Evolutionary conservation across 768 basidiomycete genomes (phyloP), one percentile per base, ranked within the genome.

Genomic region (Termitomyces eurrhizus): DNA sequence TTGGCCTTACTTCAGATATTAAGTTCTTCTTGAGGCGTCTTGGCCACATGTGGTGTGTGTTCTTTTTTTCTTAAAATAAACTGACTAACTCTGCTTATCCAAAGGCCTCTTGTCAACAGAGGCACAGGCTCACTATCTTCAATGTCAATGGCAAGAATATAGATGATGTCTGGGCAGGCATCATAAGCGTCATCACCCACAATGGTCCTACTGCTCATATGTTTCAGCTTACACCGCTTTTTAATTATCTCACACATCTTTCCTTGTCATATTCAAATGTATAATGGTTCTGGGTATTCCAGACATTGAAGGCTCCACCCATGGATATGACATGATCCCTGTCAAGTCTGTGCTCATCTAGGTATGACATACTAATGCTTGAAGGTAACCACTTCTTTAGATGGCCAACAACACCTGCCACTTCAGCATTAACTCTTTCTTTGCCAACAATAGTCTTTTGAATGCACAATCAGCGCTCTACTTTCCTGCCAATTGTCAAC

Each of bases 1-100:
- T 94, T 7, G 93, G 93, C 26, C 79, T 94, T 61, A 94, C 93
- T 0, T 93, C 93, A 21, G 93, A 93, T 33, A 84, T 95, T 74
- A 92, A 93, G 74, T 95, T 95, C 76, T 93, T 92, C 3, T 94
- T 92, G 1, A 92, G 93, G 21, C 89, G 93, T 69, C 83, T 95
- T n/a, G 93, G 93, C 1, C 93, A 95, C 73, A 86, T 93, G 82
- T 95, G 93, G 92, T 81, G 64, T 53, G 77, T 69, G 46, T 2
- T 42, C 24, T 44, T 46, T 37, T 4, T 32, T 4, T 7, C 8
- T 16, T 0, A 4, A 42, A 24, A 7, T 18, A 39, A 39, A 13
- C 11, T 39, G 37, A 39, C 37, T 39, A 39, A 39, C 14, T 14
- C 37, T 14, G 13, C 1, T 6, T 7, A 18, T 13, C 18, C 49